Evolutionary conservation across 176 grass and related monocot genomes (phyloP).

Genomic region (Secale cereale): DNA sequence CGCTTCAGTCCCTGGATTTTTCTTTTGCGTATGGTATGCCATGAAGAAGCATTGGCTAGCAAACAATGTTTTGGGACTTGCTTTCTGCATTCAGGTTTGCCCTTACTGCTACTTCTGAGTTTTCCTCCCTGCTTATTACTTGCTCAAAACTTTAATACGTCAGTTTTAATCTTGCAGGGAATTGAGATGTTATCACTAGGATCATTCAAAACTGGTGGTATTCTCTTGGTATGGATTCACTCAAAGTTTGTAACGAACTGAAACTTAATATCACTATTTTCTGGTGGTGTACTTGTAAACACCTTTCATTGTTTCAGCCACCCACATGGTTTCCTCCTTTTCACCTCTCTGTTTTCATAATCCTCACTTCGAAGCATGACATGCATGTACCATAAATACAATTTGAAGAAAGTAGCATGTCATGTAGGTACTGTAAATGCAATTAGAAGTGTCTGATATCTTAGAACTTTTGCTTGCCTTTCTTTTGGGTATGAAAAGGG

Average conservation of each 20-base stretch:
- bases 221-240: conserved; percentile 78
- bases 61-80: conserved; percentile 92
- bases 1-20: conserved; percentile 80
- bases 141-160: not conserved
- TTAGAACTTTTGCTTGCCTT: not conserved
- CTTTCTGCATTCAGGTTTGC: conserved; percentile 95
- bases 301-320: not conserved
- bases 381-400: not conserved
- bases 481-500: not conserved
- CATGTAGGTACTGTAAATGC: not conserved
- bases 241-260: not conserved
- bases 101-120: conserved; percentile 9
- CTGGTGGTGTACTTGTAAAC: not conserved
- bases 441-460: not conserved
- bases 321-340: not conserved
- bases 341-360: not conserved
- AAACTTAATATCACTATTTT: not conserved
- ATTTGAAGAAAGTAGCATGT: not conserved
- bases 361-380: not conserved
- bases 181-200: conserved; percentile 97
- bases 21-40: conserved; percentile 96
- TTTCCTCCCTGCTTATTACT: not conserved
- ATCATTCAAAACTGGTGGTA: conserved; percentile 97
- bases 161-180: conserved; percentile 48
- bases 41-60: conserved; percentile 91